Conservation (phyloP, 257 asterid genomes). For the Echites panduratus region DNA sequence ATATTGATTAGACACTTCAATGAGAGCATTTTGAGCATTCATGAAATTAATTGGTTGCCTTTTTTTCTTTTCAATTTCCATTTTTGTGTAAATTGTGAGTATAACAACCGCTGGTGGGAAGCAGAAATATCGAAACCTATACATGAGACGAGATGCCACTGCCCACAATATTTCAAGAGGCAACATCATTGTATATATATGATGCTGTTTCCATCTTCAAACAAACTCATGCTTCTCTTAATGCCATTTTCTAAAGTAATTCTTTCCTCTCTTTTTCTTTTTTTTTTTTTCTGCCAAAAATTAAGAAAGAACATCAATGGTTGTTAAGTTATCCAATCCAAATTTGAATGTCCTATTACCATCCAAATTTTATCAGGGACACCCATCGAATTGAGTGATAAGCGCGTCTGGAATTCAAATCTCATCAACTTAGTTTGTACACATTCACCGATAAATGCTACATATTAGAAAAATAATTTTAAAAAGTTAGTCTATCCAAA, state of each 20-base stretch:
- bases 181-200: not conserved
- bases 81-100: not conserved
- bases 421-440: too few species aligned
- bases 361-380: too few species aligned
- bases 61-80: not conserved
- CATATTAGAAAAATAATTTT: too few species aligned
- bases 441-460: too few species aligned
- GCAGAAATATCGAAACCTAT: not conserved
- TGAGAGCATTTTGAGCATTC: not conserved
- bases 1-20: slow-evolving; percentile 3
- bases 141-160: not conserved
- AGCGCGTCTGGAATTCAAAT: too few species aligned
- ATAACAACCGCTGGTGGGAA: not conserved
- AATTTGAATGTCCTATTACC: too few species aligned
- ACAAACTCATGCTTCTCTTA: too few species aligned
- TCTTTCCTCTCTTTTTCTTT: not conserved
- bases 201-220: not conserved
- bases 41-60: not conserved
- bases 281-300: too few species aligned
- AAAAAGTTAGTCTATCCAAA: too few species aligned
- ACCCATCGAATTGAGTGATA: too few species aligned
- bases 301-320: too few species aligned
- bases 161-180: not conserved
- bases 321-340: too few species aligned
- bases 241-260: not conserved